Evolutionary conservation across 306 rosid species (phyloP), one percentile per base, ranked within the genome.

Genomic region (Quercus engelmannii): DNA sequence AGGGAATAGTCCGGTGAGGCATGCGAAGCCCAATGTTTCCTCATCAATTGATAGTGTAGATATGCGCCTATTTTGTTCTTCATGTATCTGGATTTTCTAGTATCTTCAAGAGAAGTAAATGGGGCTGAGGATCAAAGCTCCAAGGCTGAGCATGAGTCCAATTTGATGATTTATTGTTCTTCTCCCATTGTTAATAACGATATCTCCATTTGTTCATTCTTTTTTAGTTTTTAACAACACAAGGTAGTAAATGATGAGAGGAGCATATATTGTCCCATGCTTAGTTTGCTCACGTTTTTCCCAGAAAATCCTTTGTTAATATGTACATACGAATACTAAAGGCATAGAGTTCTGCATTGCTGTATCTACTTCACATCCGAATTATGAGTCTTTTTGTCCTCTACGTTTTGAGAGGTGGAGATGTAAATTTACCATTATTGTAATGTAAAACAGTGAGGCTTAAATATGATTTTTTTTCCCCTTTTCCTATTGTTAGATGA

Each of bases 171-270:
- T 71, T 51, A 35, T 81, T 62, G 63, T 4, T 68, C 72, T 19
- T 62, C 59, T 62, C 46, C 57, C 30, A 6, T 21, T 69, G 80
- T 78, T 59, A 49, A 79, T 71, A 63, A 56, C 18, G 17, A 14
- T 54, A 59, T 59, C 54, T 28, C 30, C 82, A 75, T 75, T 83
- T 73, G 70, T 83, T 83, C 31, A 83, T 83, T 83, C 83, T 83
- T 83, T 71, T 49, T 49, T 49, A 10, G 14, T 49, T 49, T 49
- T 49, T 49, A 41, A 49, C 19, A 58, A 73, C 20, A 46, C 23
- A 57, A 77, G 57, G 74, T 61, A 75, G 86, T 31, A 43, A 69
- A 79, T 55, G 38, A 73, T 38, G 49, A 31, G n/a, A 79, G 52
- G 73, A 59, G 57, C 19, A 3, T 77, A 28, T 55, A 58, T 71